Base-by-base conservation (phyloP, 805 yeast genomes). In the Grigorovia transvaalensis region DNA sequence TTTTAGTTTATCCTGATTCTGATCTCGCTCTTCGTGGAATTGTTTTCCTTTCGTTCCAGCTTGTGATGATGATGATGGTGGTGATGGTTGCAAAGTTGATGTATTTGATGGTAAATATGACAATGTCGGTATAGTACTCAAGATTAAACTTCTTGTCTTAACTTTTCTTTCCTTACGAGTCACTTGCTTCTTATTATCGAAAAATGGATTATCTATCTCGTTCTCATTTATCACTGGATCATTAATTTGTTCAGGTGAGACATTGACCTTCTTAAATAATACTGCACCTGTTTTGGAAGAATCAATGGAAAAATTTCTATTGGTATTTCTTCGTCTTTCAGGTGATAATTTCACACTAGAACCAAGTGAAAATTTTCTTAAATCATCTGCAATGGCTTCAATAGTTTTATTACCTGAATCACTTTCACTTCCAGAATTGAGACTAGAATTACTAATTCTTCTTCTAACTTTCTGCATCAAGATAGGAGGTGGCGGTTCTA, bases 201-300 rank as follows among this genome's bases (percentile, higher is more conserved):
- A 54, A 42, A 58, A 54, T 4, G 64, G 63, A 46, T 60, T 62
- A 7, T 47, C 47, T 44, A 57, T 56, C 13, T 58, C 59, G 6
- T 50, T 57, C 7, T 59, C 57, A 30, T 53, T 50, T 3, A 55
- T 53, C 2, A 71, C 69, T 35, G 70, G 62, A 11, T 63, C 64
- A 33, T 66, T 65, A 38, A 71, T 61, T 43, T 71, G 56, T 1
- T 71, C 64, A 0, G 76, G 74, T 47, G 65, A 66, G 20, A 72
- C 60, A 53, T 73, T 72, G 72, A 73, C 66, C 50, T 70, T 72
- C n/a, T 70, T 67, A 54, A 71, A 59, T 13, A 73, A 59, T 38
- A 66, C 57, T 18, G 73, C 72, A 7, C 77, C 77, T 38, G 71
- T 67, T 43, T 56, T 60, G 6, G 38, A 35, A 18, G 6, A 4